Evolutionary conservation across 73 alveolate species (phyloP), one percentile per base, ranked within the genome.

Genomic region (Stentor roeselii): DNA sequence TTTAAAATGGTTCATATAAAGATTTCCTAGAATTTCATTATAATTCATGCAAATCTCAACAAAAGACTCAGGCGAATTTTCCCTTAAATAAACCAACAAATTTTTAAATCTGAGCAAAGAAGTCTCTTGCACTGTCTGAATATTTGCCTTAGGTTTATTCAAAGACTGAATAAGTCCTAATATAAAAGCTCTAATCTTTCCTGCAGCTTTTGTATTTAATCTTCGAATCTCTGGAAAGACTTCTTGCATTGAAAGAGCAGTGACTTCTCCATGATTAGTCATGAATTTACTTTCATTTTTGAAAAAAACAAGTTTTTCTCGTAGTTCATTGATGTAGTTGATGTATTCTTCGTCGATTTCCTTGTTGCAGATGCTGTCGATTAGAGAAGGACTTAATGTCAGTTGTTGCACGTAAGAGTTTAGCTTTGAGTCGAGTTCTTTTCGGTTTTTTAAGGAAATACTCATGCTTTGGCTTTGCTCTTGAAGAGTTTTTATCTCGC

Each of bases 141-240:
- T 59, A 84, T 92, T 92, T 4, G 95, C 89, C 59, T 89, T 92
- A 2, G 92, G 95, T 76, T 92, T 92, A 39, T 83, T 88, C 42
- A 92, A 60, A 36, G 77, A 61, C 34, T 92, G 85, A 75, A 92
- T 84, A 36, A 85, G 85, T 14, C 76, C 76, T 50, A 92, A 34
- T 31, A 92, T 39, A 84, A 92, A 92, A 15, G 39, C 50, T 60
- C 93, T 80, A 3, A 86, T 76, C 76, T 88, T 41, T 3, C 78
- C 67, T 75, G 93, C 83, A 1, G 91, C 95, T 60, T 92, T 91
- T 34, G 75, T 41, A 31, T 90, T 89, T 3, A 92, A 61, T 59
- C 90, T 86, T 39, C 89, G 91, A 38, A 92, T 60, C 42, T 92
- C 95, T n/a, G 95, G 93, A 37, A 83, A 78, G 27, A 88, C 60